Evolutionary conservation across 306 rosid species (phyloP), one percentile per base, ranked within the genome.

Genomic region (Vigna trinervia): DNA sequence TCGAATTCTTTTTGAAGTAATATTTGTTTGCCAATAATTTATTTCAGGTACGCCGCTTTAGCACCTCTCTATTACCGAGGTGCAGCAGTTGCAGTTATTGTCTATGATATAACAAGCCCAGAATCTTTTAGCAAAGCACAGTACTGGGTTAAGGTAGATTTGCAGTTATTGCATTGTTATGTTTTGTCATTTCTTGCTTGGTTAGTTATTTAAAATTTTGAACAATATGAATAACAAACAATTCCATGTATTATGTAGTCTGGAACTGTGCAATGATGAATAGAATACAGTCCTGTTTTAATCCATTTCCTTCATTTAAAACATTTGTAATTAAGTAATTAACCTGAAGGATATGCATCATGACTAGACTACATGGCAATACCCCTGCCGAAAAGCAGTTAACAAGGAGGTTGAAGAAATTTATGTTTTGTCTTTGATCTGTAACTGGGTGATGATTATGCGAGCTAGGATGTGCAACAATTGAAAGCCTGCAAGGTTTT

Each of bases 21-120:
- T 41, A 67, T 39, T 80, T 78, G 68, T 70, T 68, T 77, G 68
- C 53, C 26, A 48, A 62, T 85, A 53, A 64, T 85, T 70, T 50
- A 63, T 76, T 79, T 70, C 92, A 92, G 99, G 86, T 96, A 92
- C 57, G 98, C 99, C 45, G 97, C 99, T 4, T 73, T 96, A 80
- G 99, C 99, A 60, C 99, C 99, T 28, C 91, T 96, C 38, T 96
- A 96, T 82, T 96, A 96, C 75, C 91, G 97, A 23, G 97, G 98
- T 71, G 99, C 99, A 38, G 98, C 96, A 5, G 97, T 96, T 81
- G 98, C 99, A 46, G 94, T 96, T 77, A 81, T 96, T 85, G 99
- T 88, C 54, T 96, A 96, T 82, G 99, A 96, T 80, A 96, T 96
- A 84, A 96, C 99, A 64, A 89, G 94, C 84, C 97, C 94, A 6